These are phyloP conservation scores for Exophiala sp. DNA, from an alignment of 2,329 filamentous ascomycete species.

Conservation along the genomic window DNA sequence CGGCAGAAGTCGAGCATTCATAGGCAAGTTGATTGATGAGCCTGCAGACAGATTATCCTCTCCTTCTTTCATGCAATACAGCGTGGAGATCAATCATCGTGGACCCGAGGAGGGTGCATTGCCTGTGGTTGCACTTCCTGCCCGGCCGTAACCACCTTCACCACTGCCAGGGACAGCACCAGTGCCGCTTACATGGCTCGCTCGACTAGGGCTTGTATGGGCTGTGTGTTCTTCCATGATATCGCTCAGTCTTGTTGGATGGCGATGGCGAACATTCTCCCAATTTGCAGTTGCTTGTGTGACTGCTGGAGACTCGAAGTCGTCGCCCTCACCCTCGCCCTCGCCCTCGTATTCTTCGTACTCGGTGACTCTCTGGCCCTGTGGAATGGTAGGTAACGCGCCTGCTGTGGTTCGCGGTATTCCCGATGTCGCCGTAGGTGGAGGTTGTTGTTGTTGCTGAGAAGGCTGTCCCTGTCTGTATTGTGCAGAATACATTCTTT, in stretches of 20 bases:
- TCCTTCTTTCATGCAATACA: too few species aligned
- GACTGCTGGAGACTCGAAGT: conserved; percentile 5
- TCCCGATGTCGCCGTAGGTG: conserved; percentile 9
- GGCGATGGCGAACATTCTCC: conserved; percentile 71
- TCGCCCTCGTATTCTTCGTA: too few species aligned
- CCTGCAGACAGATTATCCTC: too few species aligned
- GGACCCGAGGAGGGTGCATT: not conserved
- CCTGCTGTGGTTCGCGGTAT: conserved; percentile 17
- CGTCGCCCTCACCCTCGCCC: too few species aligned
- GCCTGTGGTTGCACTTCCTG: too few species aligned
- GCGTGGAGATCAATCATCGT: too few species aligned
- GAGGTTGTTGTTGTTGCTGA: conserved; percentile 23
- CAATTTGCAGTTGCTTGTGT: conserved; percentile 54
- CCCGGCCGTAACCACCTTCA: too few species aligned
- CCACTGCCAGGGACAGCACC: too few species aligned
- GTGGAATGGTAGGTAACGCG: conserved; percentile 20
- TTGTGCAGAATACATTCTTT: conserved; percentile 32
- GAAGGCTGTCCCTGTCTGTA: conserved; percentile 30
- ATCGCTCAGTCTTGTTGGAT: conserved; percentile 82
- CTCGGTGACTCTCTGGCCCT: conserved; percentile 42
- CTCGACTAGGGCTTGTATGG: conserved; percentile 58
- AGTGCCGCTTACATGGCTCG: conserved; percentile 40
- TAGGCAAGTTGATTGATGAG: too few species aligned
- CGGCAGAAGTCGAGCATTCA: too few species aligned
- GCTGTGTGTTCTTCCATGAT: conserved; percentile 72